A percentile compares a stretch with the other conserved stretches of the same genome.
phyloP scores from a whole-genome alignment of 2,329 filamentous ascomycete genomes.

The Fusarium pininemorale region DNA sequence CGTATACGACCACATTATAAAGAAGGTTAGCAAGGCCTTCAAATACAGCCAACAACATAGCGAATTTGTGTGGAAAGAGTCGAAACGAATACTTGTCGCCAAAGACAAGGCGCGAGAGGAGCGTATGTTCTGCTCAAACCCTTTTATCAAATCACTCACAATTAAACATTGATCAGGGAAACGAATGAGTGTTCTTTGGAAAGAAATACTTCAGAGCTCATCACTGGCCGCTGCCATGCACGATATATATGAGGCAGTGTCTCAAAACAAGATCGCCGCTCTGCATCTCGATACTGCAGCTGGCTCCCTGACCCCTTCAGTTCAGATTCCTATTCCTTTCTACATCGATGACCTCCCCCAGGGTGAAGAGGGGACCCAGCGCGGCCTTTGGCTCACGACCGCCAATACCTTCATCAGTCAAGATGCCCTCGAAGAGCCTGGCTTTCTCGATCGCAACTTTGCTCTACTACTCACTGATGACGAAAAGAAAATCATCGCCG shows the following conservation, averaged over 20 bases:
- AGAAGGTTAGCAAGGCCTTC: slow-evolving; percentile 90
- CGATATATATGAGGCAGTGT: slow-evolving; percentile 83
- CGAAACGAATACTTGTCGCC: slow-evolving; percentile 80
- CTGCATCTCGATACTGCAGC: slow-evolving; percentile 75
- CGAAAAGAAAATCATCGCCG: slow-evolving; percentile 75
- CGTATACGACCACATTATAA: slow-evolving; percentile 87
- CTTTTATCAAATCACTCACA: background rate
- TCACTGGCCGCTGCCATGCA: slow-evolving; percentile 84
- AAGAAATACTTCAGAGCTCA: slow-evolving; percentile 74
- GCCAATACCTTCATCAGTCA: slow-evolving; percentile 78
- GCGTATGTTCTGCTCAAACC: slow-evolving; percentile 51
- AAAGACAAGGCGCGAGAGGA: slow-evolving; percentile 85
- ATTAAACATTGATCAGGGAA: slow-evolving; percentile 51
- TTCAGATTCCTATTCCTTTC: slow-evolving; percentile 71
- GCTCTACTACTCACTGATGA: slow-evolving; percentile 86
- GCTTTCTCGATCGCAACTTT: slow-evolving; percentile 84
- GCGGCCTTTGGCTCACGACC: slow-evolving; percentile 86
- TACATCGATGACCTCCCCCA: slow-evolving; percentile 79
- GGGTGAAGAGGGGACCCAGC: slow-evolving; percentile 73
- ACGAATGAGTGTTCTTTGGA: slow-evolving; percentile 75
- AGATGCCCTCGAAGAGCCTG: slow-evolving; percentile 72
- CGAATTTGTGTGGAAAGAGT: slow-evolving; percentile 92
- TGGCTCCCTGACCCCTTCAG: slow-evolving; percentile 67
- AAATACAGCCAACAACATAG: slow-evolving; percentile 92
- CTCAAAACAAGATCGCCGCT: slow-evolving; percentile 85